Percentiles rank a stretch among this genome's conserved stretches.
Evolutionary conservation across 345 rosid species (phyloP).

Genomic region (Hibiscus mutabilis): DNA sequence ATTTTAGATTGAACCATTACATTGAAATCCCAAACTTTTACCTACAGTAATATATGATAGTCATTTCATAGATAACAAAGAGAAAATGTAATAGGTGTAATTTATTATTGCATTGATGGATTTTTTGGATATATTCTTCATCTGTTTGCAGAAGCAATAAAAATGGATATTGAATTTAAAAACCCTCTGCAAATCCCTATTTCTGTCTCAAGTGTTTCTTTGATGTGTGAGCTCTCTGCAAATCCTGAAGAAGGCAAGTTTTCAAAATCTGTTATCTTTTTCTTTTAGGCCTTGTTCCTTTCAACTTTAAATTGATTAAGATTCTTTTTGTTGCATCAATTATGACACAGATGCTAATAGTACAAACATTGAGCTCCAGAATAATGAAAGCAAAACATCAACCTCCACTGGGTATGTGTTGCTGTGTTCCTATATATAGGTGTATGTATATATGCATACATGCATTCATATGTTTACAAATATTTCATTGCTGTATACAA

Average conservation of each 20-base stretch:
- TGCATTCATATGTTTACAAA: neutral
- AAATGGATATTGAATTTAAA: conserved; percentile 64
- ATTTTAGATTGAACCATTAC: neutral
- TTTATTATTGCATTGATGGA: conserved; percentile 5
- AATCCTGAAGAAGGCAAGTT: conserved; percentile 66
- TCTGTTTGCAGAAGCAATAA: conserved; percentile 62
- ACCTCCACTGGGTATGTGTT: conserved; percentile 32
- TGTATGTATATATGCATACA: neutral
- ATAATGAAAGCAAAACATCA: conserved; percentile 33
- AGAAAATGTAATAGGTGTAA: neutral
- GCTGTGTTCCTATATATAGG: neutral
- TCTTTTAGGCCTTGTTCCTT: conserved; percentile 10
- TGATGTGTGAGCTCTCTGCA: conserved; percentile 66
- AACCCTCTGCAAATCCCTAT: conserved; percentile 78
- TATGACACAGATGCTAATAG: conserved; percentile 39
- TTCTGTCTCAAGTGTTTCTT: conserved; percentile 59
- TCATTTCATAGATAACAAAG: neutral
- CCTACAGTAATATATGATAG: neutral
- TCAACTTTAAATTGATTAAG: neutral
- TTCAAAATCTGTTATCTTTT: conserved; percentile 20
- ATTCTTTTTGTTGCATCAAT: conserved; percentile 6
- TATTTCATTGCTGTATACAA: neutral
- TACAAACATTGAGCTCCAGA: conserved; percentile 34
- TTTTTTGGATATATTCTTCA: neutral
- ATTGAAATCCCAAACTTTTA: conserved; percentile 1